A percentile compares a stretch with the other conserved stretches of the same genome.
Conservation (phyloP, 768 basidiomycete species). For the Zangia roseola region DNA sequence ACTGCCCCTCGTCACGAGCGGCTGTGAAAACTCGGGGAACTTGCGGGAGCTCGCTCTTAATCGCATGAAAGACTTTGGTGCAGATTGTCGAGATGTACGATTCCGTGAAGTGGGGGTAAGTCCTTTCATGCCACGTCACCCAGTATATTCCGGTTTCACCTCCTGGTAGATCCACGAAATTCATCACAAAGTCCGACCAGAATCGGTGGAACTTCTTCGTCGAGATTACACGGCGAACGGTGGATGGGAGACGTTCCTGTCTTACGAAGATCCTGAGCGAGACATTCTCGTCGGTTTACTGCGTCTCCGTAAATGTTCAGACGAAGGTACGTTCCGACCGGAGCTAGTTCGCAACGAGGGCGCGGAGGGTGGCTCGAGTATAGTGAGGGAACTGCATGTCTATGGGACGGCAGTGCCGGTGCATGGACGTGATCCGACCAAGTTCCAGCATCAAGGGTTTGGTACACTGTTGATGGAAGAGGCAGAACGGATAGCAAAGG, state of each 20-base stretch:
- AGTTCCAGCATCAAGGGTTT: constrained; percentile 97
- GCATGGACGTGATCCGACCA: constrained; percentile 95
- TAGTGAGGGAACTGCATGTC: constrained; percentile 95
- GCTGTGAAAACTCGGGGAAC: constrained; percentile 97
- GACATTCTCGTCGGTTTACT: constrained; percentile 95
- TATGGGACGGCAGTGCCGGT: constrained; percentile 98
- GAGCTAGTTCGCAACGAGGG: constrained; percentile 75
- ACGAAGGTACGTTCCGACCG: constrained; percentile 94
- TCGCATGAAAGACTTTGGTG: constrained; percentile 99
- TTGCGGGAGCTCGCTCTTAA: constrained; percentile 93
- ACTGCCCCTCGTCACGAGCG: constrained; percentile 91
- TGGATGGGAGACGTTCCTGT: constrained; percentile 99
- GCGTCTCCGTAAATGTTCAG: constrained; percentile 90
- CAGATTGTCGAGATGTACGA: constrained; percentile 94
- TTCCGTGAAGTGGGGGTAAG: constrained; percentile 97
- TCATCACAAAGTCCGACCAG: constrained; percentile 94
- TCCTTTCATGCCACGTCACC: constrained; percentile 10
- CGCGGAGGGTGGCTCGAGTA: constrained; percentile 79
- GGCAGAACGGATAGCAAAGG: constrained; percentile 94
- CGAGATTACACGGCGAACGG: constrained; percentile 97
- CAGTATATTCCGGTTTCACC: neutral
- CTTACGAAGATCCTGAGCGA: constrained; percentile 96
- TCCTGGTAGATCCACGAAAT: constrained; percentile 88
- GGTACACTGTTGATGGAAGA: constrained; percentile 99
- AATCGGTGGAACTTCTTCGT: constrained; percentile 91